phyloP scores from a whole-genome alignment of 2,329 filamentous ascomycete genomes.

The Neopestalotiopsis sp. region DNA sequence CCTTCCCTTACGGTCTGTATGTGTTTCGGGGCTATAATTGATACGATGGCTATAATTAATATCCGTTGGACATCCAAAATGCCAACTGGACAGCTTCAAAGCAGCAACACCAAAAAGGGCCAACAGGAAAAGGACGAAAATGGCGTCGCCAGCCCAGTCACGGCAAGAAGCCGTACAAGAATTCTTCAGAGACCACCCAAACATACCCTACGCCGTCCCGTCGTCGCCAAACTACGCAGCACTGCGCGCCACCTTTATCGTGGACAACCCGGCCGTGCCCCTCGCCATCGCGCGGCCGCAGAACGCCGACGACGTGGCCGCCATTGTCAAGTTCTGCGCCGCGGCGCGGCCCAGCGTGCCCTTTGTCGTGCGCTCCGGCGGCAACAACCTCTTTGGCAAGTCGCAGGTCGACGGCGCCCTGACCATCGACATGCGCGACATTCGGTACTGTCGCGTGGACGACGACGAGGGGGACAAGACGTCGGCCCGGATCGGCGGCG shows the following conservation, averaged over 20 bases:
- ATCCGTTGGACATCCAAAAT: background rate
- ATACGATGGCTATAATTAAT: too few relatives aligned
- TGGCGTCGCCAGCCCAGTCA: background rate
- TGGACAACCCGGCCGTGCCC: background rate
- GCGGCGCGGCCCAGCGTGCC: background rate
- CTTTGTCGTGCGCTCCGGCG: background rate
- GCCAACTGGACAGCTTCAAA: background rate
- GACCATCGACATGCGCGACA: conserved; percentile 5
- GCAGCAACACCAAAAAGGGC: background rate
- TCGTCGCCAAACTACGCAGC: background rate
- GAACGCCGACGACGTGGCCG: background rate
- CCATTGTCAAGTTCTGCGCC: background rate
- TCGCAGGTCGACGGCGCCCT: background rate
- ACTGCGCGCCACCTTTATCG: conserved; percentile 2
- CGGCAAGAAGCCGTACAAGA: background rate
- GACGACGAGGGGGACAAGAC: background rate
- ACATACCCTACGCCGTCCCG: background rate
- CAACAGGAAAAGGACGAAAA: background rate
- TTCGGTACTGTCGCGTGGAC: background rate
- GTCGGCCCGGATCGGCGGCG: background rate
- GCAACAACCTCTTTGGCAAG: background rate
- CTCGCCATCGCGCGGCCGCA: conserved; percentile 5
- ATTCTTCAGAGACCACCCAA: background rate
- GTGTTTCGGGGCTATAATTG: too few relatives aligned
- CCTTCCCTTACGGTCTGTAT: background rate